Evolutionary conservation across 2,329 filamentous ascomycete genomes (phyloP), one percentile per base, ranked within the genome.

Genomic region (Boeremia lycopersici): DNA sequence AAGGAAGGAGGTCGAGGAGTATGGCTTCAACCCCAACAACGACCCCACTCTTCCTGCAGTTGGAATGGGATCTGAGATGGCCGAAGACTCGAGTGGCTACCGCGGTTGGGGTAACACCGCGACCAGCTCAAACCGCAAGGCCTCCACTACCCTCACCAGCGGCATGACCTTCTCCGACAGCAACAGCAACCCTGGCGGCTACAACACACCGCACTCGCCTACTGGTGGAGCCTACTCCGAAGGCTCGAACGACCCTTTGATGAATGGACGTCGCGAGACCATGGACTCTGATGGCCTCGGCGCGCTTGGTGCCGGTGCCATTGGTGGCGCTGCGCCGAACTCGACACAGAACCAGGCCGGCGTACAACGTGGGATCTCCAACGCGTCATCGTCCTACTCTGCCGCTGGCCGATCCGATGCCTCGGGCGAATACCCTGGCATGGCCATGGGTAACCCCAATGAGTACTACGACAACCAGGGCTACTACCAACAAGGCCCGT

Each of bases 21-120:
- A 98, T 73, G 89, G 90, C 29, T 98, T 93, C 81, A 98, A 98
- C 74, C 95, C 95, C n/a, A 98, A 98, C 76, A 88, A 92, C 56
- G 93, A 97, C 71, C 91, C 93, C 0, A 91, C 89, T 0, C 81
- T 96, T 11, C 86, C 86, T 7, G 81, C 82, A 9, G 79, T 84
- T 13, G 79, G 77, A 25, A 77, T 81, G 47, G 83, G 82, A 48
- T 78, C 83, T 36, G 87, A 93, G 73, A 92, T 93, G 88, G 83
- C 86, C 53, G 90, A 96, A 60, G 83, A 84, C 53, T 83, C 82
- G 49, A 84, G 86, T 2, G 93, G 93, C 42, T 99, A 99, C 78
- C 88, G 95, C 63, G 95, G 95, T 63, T 99, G 95, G 95, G 93
- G 93, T 50, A 89, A 89, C 46, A 92, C 89, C 2, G 88, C 89